Evolutionary conservation across 805 yeast species (phyloP).

Genomic region (Metschnikowia proteae): DNA sequence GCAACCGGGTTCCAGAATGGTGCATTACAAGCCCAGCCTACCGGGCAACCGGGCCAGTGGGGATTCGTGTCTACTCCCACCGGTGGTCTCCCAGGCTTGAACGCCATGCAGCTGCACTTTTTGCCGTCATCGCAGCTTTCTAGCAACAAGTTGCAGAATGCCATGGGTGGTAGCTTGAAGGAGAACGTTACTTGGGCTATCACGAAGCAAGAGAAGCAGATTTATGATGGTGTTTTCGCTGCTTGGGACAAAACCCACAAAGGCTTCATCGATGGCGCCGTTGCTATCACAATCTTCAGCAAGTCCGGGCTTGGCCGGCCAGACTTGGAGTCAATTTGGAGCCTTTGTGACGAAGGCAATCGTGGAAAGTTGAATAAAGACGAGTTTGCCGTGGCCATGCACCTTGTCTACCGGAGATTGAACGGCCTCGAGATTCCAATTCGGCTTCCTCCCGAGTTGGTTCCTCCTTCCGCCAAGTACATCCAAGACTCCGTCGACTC

Average conservation of each 20-base stretch:
- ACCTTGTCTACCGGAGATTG: slow-evolving; percentile 83
- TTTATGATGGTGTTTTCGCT: slow-evolving; percentile 81
- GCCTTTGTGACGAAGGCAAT: slow-evolving; percentile 75
- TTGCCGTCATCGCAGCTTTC: slow-evolving; percentile 48
- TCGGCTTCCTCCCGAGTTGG: slow-evolving; percentile 78
- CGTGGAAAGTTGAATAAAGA: slow-evolving; percentile 82
- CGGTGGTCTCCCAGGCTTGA: slow-evolving; percentile 68
- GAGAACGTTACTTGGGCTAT: slow-evolving; percentile 76
- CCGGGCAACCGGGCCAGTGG: slow-evolving; percentile 79
- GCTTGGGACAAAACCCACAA: slow-evolving; percentile 73
- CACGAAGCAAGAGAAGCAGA: slow-evolving; percentile 79
- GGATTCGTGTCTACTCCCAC: slow-evolving; percentile 69
- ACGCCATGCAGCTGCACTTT: slow-evolving; percentile 63
- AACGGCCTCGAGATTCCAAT: slow-evolving; percentile 86
- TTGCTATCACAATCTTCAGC: slow-evolving; percentile 82
- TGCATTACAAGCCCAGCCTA: slow-evolving; percentile 46
- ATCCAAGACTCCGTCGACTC: slow-evolving; percentile 67
- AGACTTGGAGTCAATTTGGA: slow-evolving; percentile 91
- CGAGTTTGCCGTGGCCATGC: slow-evolving; percentile 97
- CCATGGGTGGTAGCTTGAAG: slow-evolving; percentile 38
- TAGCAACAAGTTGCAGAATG: slow-evolving; percentile 37
- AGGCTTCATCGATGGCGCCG: slow-evolving; percentile 74
- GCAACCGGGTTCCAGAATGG: neutral
- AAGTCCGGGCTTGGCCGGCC: slow-evolving; percentile 85
- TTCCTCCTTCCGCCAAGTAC: slow-evolving; percentile 80